Evolutionary conservation across 2,329 filamentous ascomycete species (phyloP), one percentile per base, ranked within the genome.

Genomic region (Shiraia bambusicola): DNA sequence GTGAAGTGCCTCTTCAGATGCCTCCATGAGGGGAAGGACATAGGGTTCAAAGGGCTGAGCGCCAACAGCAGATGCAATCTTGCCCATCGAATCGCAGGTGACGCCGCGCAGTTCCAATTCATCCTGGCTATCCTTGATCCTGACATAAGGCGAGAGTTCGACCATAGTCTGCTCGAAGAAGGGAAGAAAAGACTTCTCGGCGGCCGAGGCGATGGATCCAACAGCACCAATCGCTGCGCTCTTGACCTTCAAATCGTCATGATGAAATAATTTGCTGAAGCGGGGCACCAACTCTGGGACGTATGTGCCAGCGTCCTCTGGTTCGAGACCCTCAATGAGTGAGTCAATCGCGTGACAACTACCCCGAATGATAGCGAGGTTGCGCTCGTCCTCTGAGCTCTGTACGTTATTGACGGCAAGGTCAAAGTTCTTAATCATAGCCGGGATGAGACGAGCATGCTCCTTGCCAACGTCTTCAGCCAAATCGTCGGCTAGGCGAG

Each of bases 141-240:
- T 79, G 52, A 93, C 86, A 59, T 88, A 96, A 39, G 82, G 80
- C 40, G 88, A 89, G 42, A 97, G 82, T n/a, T 87, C 83, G 50
- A 87, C 80, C 89, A 98, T 96, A 19, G 88, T 91, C 50, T 87
- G 79, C 59, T 89, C 82, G 67, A 97, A 95, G 77, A 87, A 97
- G n/a, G 91, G 88, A 58, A 86, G 74, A 76, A 97, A 98, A 11
- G 81, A 82, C 49, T 84, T 80, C 62, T 88, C 87, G 42, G 93
- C 83, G 38, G 91, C 88, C 11, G 86, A 85, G 24, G 93, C 93
- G 54, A 97, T 88, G 29, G 92, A 91, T 42, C 93, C 92, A 31
- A 96, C 81, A 35, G 92, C 93, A 56, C 88, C 87, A 45, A 92
- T 88, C 38, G 92, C 88, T 34, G 90, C 84, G 58, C 87, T 86